A percentile compares a stretch with the other conserved stretches of the same genome.
These are phyloP conservation scores for Apiotrichum porosum DNA, from an alignment of 1,284 basidiomycete genomes.

Conservation along the genomic window DNA sequence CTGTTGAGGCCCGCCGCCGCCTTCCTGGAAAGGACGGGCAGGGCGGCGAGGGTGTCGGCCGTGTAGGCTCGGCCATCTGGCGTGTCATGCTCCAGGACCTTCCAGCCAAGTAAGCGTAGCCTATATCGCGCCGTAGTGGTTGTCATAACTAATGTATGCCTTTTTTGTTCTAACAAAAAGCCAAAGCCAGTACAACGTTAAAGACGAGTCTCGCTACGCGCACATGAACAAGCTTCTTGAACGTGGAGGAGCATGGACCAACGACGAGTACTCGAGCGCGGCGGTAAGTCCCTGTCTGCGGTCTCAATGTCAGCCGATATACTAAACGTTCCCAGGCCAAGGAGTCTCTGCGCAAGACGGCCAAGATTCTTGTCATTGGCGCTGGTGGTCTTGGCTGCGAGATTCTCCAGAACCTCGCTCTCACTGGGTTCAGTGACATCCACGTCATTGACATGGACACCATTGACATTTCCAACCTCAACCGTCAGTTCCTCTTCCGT, in stretches of 20 bases:
- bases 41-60: constrained; percentile 50
- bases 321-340: constrained; percentile 73
- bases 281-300: too few relatives aligned
- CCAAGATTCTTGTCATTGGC: constrained; percentile 94
- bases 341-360: constrained; percentile 71
- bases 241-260: constrained; percentile 43
- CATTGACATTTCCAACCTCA: constrained; percentile 97
- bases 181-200: constrained; percentile 17
- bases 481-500: constrained; percentile 95
- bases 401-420: constrained; percentile 85
- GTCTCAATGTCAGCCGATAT: too few relatives aligned
- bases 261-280: constrained; percentile 32
- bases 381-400: constrained; percentile 93
- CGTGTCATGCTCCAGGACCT: constrained; percentile 49
- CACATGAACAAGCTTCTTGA: constrained; percentile 42
- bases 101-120: constrained; percentile 13
- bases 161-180: not conserved
- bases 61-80: constrained; percentile 51
- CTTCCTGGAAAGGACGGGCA: constrained; percentile 49
- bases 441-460: constrained; percentile 99
- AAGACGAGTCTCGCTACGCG: constrained; percentile 25
- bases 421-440: constrained; percentile 86
- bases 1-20: constrained; percentile 45
- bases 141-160: constrained; percentile 11
- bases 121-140: not conserved